A percentile compares a stretch with the other conserved stretches of the same genome.
phyloP scores from a whole-genome alignment of 768 basidiomycete genomes.

The Lactarius hatsudake region DNA sequence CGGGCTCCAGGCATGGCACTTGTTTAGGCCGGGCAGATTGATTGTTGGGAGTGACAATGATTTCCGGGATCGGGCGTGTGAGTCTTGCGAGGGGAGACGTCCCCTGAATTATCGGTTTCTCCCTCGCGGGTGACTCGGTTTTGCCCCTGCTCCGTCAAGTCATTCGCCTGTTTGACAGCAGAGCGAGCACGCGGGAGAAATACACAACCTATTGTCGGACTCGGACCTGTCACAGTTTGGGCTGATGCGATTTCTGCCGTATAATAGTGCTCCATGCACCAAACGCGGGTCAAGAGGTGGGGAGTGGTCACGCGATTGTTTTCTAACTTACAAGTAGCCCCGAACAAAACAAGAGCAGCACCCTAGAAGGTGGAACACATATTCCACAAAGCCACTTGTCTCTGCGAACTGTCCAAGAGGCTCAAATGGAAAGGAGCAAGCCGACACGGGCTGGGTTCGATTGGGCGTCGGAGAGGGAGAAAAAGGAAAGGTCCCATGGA shows the following conservation, averaged over 20 bases:
- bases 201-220: not conserved
- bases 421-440: not conserved
- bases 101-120: not conserved
- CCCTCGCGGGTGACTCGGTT: too few relatives aligned
- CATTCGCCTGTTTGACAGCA: too few relatives aligned
- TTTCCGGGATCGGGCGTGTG: too few relatives aligned
- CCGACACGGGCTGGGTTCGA: not conserved
- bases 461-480: not conserved
- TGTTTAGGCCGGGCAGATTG: too few relatives aligned
- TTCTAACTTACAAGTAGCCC: too few relatives aligned
- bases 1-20: too few relatives aligned
- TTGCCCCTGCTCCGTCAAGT: too few relatives aligned
- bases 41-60: too few relatives aligned
- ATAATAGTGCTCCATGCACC: not conserved
- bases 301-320: not conserved
- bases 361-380: not conserved
- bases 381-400: not conserved
- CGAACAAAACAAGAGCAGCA: too few relatives aligned
- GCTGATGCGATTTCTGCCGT: not conserved
- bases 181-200: too few relatives aligned
- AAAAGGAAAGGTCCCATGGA: not conserved
- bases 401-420: not conserved
- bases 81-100: not conserved
- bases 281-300: not conserved
- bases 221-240: not conserved